These are phyloP conservation scores for Cicer judaicum DNA, from an alignment of 306 rosid species.

Conservation along the genomic window DNA sequence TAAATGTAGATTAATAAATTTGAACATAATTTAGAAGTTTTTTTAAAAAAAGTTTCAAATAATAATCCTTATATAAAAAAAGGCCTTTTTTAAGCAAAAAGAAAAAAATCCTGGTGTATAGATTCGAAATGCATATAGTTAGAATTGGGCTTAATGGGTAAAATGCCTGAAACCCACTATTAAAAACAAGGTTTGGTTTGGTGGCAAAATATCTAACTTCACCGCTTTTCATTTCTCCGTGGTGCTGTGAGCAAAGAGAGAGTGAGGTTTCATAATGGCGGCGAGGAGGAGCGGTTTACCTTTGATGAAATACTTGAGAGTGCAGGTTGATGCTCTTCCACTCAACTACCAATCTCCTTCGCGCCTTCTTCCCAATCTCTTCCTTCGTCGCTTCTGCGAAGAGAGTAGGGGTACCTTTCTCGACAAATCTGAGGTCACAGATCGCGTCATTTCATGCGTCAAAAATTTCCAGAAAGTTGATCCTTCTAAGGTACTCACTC, in stretches of 20 bases:
- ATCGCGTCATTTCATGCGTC: constrained; percentile 86
- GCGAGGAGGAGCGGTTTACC: constrained; percentile 62
- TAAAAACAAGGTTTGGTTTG: constrained; percentile 3
- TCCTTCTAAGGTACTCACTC: constrained; percentile 72
- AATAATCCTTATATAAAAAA: no score
- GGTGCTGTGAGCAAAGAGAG: not conserved
- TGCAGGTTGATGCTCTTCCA: constrained; percentile 55
- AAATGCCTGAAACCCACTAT: not conserved
- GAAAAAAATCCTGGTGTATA: no score
- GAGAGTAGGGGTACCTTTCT: constrained; percentile 83
- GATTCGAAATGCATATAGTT: no score
- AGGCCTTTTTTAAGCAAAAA: no score
- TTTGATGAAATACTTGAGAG: constrained; percentile 74
- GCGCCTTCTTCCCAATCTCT: constrained; percentile 45
- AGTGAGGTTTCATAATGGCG: constrained; percentile 61
- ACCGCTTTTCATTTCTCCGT: not conserved
- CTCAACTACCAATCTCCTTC: constrained; percentile 28
- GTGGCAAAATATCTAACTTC: not conserved
- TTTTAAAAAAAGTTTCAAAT: no score
- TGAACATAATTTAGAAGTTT: no score
- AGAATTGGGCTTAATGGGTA: not conserved
- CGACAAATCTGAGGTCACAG: constrained; percentile 93
- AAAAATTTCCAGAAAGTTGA: constrained; percentile 95
- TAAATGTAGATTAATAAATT: no score
- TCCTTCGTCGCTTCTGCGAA: constrained; percentile 72